phyloP scores from a whole-genome alignment of 305 asterid species.

The Solanum hybrid region DNA sequence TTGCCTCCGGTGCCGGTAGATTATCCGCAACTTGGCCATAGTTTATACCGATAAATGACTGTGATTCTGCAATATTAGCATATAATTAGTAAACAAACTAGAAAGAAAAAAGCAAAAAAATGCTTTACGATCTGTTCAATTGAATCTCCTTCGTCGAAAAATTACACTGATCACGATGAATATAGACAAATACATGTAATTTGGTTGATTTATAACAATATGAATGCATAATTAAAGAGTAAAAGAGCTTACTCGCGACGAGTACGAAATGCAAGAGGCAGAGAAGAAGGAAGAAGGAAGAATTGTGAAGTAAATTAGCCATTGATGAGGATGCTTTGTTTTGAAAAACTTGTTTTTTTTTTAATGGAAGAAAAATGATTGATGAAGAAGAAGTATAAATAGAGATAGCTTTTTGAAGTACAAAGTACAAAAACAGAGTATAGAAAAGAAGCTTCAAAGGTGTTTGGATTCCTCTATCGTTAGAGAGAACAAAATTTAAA shows the following conservation, averaged over 20 bases:
- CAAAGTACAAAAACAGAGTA: not conserved
- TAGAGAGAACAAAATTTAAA: not conserved
- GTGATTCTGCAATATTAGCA: constrained; percentile 25
- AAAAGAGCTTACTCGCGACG: constrained; percentile 21
- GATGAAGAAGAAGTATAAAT: not conserved
- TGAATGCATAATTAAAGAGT: not conserved
- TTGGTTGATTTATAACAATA: not conserved
- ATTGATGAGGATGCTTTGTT: constrained; percentile 12
- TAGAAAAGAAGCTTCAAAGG: not conserved
- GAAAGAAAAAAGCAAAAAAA: not conserved
- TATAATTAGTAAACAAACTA: not conserved
- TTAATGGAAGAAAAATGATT: not conserved
- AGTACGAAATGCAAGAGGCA: constrained; percentile 13
- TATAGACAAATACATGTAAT: not conserved
- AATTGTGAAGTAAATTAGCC: constrained; percentile 10
- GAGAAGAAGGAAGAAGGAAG: constrained; percentile 15
- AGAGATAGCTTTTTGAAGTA: not conserved
- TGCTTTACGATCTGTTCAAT: not conserved
- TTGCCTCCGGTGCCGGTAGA: constrained; percentile 51
- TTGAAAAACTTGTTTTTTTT: not conserved
- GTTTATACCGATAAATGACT: constrained; percentile 59
- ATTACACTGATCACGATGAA: not conserved
- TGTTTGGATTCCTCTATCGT: not conserved
- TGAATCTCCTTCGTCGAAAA: not conserved
- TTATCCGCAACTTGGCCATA: constrained; percentile 76